Conservation (phyloP, 2,329 filamentous ascomycete genomes). For the Tolypocladium guangdongense region DNA sequence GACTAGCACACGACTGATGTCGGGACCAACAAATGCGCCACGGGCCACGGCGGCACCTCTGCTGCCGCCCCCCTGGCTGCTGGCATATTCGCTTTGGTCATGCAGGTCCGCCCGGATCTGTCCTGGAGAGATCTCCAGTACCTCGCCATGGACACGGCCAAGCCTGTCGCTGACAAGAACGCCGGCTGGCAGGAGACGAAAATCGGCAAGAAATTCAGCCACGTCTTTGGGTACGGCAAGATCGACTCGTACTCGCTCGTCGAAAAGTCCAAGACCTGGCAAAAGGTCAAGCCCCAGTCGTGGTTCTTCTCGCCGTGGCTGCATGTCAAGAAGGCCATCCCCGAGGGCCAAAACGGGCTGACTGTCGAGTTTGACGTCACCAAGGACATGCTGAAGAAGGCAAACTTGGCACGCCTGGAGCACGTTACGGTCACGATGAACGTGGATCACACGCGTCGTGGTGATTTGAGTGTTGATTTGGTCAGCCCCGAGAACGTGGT, state of each 20-base stretch:
- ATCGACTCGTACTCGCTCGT: slow-evolving; percentile 81
- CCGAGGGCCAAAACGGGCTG: slow-evolving; percentile 72
- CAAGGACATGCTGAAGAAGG: slow-evolving; percentile 63
- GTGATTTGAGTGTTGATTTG: slow-evolving; percentile 86
- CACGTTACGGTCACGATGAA: slow-evolving; percentile 99
- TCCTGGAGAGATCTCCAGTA: slow-evolving; percentile 94
- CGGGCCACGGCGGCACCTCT: slow-evolving; percentile 84
- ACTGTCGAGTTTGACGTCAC: slow-evolving; percentile 76
- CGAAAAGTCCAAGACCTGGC: slow-evolving; percentile 74
- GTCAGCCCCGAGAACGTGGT: slow-evolving; percentile 72
- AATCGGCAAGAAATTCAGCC: slow-evolving; percentile 79
- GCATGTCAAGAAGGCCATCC: slow-evolving; percentile 75
- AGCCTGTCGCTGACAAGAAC: slow-evolving; percentile 59
- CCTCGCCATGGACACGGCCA: slow-evolving; percentile 72
- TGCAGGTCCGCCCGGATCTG: slow-evolving; percentile 76
- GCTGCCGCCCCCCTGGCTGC: slow-evolving; percentile 88
- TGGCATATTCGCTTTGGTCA: slow-evolving; percentile 79
- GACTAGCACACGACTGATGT: slow-evolving; percentile 83
- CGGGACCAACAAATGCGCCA: slow-evolving; percentile 68
- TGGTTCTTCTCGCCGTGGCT: slow-evolving; percentile 95
- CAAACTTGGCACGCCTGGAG: slow-evolving; percentile 79
- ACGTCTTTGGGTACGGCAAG: slow-evolving; percentile 93
- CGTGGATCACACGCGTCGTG: slow-evolving; percentile 72
- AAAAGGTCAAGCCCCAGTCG: slow-evolving; percentile 84
- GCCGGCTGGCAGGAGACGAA: slow-evolving; percentile 74